Conservation (phyloP, 768 basidiomycete species). For the Tricholoma terreum region DNA sequence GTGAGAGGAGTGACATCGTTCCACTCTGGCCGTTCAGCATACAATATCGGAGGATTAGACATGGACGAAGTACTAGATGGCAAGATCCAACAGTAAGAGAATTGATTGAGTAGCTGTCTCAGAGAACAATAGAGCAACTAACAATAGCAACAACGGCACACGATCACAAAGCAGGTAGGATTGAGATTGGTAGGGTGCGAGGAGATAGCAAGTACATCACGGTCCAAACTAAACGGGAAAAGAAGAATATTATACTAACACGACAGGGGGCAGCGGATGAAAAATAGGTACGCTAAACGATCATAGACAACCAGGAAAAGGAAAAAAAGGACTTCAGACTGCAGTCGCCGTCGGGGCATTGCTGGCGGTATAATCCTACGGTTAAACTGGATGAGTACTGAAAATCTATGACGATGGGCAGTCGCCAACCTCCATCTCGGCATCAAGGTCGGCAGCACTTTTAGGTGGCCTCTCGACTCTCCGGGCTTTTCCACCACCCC, state of each 20-base stretch:
- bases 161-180: background rate
- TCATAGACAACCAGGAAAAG: slow-evolving; percentile 10
- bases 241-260: slow-evolving; percentile 1
- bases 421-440: slow-evolving; percentile 88
- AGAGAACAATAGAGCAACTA: slow-evolving; percentile 1
- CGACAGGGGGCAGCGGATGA: background rate
- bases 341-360: slow-evolving; percentile 46
- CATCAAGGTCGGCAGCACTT: slow-evolving; percentile 88
- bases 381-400: slow-evolving; percentile 5
- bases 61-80: slow-evolving; percentile 6
- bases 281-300: slow-evolving; percentile 14
- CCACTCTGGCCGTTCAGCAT: slow-evolving; percentile 72
- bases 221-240: background rate
- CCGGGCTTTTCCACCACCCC: slow-evolving; percentile 41
- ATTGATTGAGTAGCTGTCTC: background rate
- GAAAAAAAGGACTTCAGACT: slow-evolving; percentile 18
- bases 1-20: slow-evolving; percentile 72
- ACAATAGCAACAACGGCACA: background rate
- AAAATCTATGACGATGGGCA: background rate
- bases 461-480: slow-evolving; percentile 68
- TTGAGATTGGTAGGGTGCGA: background rate
- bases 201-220: background rate
- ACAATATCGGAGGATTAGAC: slow-evolving; percentile 32
- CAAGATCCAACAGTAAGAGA: slow-evolving; percentile 3
- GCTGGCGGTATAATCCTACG: slow-evolving; percentile 66